Percentiles rank a stretch among this genome's conserved stretches.
These are phyloP conservation scores for Bjerkandera adusta DNA, from an alignment of 1,284 basidiomycete species.

Conservation along the genomic window DNA sequence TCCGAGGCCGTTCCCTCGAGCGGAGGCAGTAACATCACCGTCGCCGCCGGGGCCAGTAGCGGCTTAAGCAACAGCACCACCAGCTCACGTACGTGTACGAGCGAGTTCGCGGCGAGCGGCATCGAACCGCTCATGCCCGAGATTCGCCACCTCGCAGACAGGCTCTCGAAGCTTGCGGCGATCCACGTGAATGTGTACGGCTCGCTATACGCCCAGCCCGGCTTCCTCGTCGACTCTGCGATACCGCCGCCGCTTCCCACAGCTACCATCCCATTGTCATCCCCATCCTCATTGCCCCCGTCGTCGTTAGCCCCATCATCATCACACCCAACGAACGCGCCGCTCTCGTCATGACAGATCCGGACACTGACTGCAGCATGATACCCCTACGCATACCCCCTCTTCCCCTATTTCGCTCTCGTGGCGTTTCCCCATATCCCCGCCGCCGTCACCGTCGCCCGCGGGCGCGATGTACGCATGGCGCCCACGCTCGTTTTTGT, in stretches of 20 bases:
- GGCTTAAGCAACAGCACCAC: not conserved
- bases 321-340: too few species aligned
- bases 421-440: not conserved
- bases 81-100: conserved; percentile 3
- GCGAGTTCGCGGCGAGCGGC: conserved; percentile 40
- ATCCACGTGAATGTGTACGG: conserved; percentile 76
- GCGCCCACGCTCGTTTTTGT: conserved; percentile 8
- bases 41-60: conserved; percentile 9
- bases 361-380: too few species aligned
- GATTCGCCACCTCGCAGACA: conserved; percentile 63
- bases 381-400: too few species aligned
- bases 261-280: not conserved
- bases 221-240: conserved; percentile 37
- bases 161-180: conserved; percentile 64
- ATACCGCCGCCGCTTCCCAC: not conserved
- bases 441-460: not conserved
- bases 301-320: too few species aligned
- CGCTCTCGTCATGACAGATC: too few species aligned
- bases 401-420: not conserved
- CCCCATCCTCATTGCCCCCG: too few species aligned
- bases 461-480: too few species aligned
- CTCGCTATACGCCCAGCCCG: conserved; percentile 67
- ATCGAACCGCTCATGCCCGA: conserved; percentile 72
- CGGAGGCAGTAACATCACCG: conserved; percentile 1
- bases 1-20: conserved; percentile 17